Evolutionary conservation across 768 basidiomycete genomes (phyloP).

Genomic region (Russula abietina): DNA sequence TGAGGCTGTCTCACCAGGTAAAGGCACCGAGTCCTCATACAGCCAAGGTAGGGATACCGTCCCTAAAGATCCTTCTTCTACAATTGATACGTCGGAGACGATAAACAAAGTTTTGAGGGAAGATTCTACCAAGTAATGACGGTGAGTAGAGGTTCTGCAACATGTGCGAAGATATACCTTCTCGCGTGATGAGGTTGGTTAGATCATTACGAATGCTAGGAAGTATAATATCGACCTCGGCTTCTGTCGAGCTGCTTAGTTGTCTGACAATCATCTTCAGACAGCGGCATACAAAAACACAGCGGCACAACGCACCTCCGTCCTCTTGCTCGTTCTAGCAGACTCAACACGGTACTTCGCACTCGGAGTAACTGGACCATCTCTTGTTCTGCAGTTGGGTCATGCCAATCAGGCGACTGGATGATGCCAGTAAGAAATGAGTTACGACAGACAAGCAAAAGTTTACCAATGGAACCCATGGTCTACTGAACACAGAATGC

Average conservation of each 20-base stretch:
- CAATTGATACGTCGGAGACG: constrained; percentile 62
- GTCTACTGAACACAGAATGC: constrained; percentile 61
- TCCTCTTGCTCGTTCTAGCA: constrained; percentile 71
- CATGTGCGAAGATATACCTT: constrained; percentile 27
- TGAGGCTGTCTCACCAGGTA: constrained; percentile 39
- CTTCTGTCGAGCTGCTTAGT: constrained; percentile 73
- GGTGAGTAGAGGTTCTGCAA: neutral
- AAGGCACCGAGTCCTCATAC: constrained; percentile 39
- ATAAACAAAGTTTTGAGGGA: constrained; percentile 73
- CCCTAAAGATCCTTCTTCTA: constrained; percentile 40
- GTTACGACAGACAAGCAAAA: neutral
- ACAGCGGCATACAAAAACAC: neutral
- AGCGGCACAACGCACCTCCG: constrained; percentile 52
- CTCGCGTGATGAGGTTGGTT: constrained; percentile 40
- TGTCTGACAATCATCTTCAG: constrained; percentile 38
- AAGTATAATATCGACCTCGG: constrained; percentile 59
- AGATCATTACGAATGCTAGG: constrained; percentile 33
- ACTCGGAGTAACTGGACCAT: constrained; percentile 60
- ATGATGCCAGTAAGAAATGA: neutral
- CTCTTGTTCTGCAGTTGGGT: constrained; percentile 47
- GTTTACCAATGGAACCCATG: constrained; percentile 64
- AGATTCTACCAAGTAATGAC: constrained; percentile 39
- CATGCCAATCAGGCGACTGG: constrained; percentile 58
- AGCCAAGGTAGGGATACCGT: constrained; percentile 43
- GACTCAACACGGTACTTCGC: constrained; percentile 51